Base-by-base conservation (phyloP, 176 grass and related monocot species). In the Poa annua region DNA sequence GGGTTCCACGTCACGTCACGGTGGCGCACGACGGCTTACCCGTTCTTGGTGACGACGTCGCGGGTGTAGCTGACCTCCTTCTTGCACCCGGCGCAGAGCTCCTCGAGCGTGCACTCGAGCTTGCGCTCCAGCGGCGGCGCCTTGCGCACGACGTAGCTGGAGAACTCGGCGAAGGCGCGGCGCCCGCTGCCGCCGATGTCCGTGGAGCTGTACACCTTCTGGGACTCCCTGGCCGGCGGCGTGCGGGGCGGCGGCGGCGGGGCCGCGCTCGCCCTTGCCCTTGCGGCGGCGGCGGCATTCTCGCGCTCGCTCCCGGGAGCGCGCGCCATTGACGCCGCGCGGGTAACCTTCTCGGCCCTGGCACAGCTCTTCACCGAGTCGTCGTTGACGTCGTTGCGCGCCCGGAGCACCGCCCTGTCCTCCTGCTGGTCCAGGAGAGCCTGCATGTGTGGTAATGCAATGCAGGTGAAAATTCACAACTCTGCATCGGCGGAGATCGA, bases 31-130 rank as follows among this genome's bases (percentile, higher is more conserved):
- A 86, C 83, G 44, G 11, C 86, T 76, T 74, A 98, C 96, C 96
- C 92, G 85, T 93, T 95, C 81, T 88, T 95, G 82, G 84, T 84
- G 90, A 95, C 85, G 75, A 85, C 86, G 80, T 98, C 82, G 80
- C 95, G 86, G 4, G 72, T 90, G 81, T 91, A 93, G 51, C 79
- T 90, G 39, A 93, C 86, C 79, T 98, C 96, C 92, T 95, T 98
- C 76, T 53, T 90, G 96, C 92, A 95, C 6, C 96, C 96, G 77
- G 10, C 44, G 87, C 59, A 91, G 82, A 98, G 90, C 65, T 98
- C 95, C 95, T 98, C 92, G 17, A 98, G 95, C 26, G 92, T 93
- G 88, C 92, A 98, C 85, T 95, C 92, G 19, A 98, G 82, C 88
- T 82, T 88, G 32, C 81, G 88, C 79, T 98, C 96, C 55, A 84